A percentile compares a stretch with the other conserved stretches of the same genome.
These are phyloP conservation scores for Colletotrichum lentis DNA, from an alignment of 2,329 filamentous ascomycete genomes.

Conservation along the genomic window DNA sequence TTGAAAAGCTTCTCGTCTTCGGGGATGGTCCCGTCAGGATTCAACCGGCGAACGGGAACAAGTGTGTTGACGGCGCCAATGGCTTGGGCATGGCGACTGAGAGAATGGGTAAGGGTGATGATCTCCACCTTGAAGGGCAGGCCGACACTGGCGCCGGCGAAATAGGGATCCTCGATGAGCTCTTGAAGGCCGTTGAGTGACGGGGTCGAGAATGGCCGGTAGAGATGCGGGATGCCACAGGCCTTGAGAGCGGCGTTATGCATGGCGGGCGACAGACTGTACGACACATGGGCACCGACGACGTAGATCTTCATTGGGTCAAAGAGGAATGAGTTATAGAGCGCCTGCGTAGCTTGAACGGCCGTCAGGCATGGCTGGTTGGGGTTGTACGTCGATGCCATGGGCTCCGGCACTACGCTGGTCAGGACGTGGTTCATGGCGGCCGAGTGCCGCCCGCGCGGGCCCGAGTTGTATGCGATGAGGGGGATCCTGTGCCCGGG, in stretches of 20 bases:
- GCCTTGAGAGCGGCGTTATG: conserved; percentile 74
- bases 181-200: conserved; percentile 70
- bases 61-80: conserved; percentile 82
- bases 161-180: conserved; percentile 70
- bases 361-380: conserved; percentile 59
- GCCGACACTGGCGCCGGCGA: conserved; percentile 76
- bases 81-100: conserved; percentile 76
- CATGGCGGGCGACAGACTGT: conserved; percentile 80
- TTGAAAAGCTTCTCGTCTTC: conserved; percentile 61
- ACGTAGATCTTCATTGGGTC: conserved; percentile 78
- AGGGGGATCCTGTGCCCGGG: conserved; percentile 59
- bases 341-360: conserved; percentile 68
- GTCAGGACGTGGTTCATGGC: conserved; percentile 73
- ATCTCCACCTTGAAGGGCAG: conserved; percentile 80
- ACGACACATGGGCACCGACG: conserved; percentile 75
- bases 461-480: conserved; percentile 71
- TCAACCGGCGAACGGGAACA: conserved; percentile 71
- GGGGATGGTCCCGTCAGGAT: conserved; percentile 65
- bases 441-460: conserved; percentile 68
- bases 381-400: conserved; percentile 40
- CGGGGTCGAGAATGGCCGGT: conserved; percentile 69
- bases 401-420: conserved; percentile 61
- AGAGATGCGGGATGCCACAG: conserved; percentile 74
- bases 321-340: conserved; percentile 72
- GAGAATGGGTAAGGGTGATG: conserved; percentile 71